Conservation (phyloP, 2,329 filamentous ascomycete genomes). For the Ustilaginoidea virens region DNA sequence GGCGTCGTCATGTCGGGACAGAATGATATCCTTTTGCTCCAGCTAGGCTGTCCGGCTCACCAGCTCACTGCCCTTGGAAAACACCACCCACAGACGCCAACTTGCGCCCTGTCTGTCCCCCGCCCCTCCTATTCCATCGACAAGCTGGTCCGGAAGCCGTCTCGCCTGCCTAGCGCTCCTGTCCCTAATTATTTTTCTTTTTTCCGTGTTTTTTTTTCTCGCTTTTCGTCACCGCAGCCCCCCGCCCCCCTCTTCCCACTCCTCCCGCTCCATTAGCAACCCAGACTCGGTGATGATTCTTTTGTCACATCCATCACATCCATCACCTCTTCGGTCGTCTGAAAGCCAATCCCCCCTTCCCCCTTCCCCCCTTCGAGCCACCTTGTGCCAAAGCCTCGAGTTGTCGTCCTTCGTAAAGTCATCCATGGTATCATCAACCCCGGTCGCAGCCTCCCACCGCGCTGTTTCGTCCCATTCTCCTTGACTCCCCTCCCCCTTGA, state of each 20-base stretch:
- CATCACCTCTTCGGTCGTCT: conserved; percentile 1
- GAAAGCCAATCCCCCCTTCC: neutral
- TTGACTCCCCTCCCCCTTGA: conserved; percentile 1
- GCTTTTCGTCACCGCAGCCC: conserved; percentile 6
- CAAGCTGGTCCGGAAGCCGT: conserved; percentile 6
- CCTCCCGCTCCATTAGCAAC: neutral
- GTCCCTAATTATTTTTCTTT: conserved; percentile 14
- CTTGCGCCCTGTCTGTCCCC: neutral
- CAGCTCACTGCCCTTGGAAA: neutral
- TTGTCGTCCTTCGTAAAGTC: conserved; percentile 10
- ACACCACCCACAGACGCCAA: neutral
- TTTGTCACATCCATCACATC: too few relatives aligned
- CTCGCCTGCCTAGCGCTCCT: conserved; percentile 7
- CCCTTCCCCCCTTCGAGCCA: neutral
- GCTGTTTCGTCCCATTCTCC: conserved; percentile 10
- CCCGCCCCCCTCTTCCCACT: neutral
- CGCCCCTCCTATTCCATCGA: neutral
- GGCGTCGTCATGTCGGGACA: conserved; percentile 2
- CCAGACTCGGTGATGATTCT: conserved; percentile 2
- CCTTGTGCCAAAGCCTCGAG: neutral
- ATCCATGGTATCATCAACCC: conserved; percentile 21
- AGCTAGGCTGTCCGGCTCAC: conserved; percentile 3
- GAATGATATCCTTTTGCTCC: conserved; percentile 2
- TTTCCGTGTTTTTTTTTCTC: conserved; percentile 13
- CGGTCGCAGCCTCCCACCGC: conserved; percentile 9